phyloP scores from a whole-genome alignment of 2,329 filamentous ascomycete species.

The Fonsecaea nubica region DNA sequence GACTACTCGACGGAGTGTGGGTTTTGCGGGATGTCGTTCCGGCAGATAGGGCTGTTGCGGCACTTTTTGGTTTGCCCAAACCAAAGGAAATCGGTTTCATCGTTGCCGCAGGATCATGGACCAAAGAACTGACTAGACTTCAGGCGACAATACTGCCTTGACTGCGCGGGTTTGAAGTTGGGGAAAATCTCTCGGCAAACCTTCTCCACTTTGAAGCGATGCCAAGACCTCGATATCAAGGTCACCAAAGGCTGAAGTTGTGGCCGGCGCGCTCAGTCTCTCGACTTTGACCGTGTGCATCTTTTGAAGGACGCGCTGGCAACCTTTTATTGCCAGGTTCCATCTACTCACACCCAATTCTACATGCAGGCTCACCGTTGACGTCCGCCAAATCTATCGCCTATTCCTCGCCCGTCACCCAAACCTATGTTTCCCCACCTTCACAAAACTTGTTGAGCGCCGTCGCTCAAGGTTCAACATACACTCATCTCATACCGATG shows the following conservation, averaged over 20 bases:
- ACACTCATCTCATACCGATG: not conserved
- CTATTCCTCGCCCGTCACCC: not conserved
- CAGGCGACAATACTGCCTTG: constrained; percentile 8
- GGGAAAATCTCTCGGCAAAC: constrained; percentile 6
- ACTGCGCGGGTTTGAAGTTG: too few relatives aligned
- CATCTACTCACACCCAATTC: not conserved
- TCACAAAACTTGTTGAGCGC: constrained; percentile 5
- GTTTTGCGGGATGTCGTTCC: constrained; percentile 18
- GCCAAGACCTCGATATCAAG: not conserved
- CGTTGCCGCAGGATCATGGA: constrained; percentile 25
- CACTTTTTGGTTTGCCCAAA: constrained; percentile 38
- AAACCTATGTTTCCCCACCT: constrained; percentile 1
- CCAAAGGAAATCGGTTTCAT: constrained; percentile 41
- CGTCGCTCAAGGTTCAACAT: not conserved
- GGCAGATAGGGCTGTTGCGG: not conserved
- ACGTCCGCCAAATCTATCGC: not conserved
- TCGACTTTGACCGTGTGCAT: not conserved
- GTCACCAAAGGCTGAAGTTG: not conserved
- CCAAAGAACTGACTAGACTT: not conserved
- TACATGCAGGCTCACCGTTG: not conserved
- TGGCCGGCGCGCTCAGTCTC: not conserved
- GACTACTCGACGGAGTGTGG: not conserved
- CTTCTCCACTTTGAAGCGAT: not conserved
- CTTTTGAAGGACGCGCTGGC: constrained; percentile 10
- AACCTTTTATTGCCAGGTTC: not conserved